Conservation (phyloP, 1,284 basidiomycete genomes). For the Calocybe gambosa region DNA sequence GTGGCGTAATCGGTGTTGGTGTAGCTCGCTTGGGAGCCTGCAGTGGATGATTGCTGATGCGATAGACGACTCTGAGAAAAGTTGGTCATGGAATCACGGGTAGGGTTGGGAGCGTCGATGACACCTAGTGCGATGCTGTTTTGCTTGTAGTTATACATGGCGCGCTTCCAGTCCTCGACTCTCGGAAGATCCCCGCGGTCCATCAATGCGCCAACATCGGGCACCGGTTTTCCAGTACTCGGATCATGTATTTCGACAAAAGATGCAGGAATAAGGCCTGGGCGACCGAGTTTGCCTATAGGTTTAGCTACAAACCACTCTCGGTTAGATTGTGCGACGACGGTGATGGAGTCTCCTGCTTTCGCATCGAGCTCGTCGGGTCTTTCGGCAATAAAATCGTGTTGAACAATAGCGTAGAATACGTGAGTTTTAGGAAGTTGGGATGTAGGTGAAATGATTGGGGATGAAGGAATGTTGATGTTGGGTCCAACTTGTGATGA, state of each 20-base stretch:
- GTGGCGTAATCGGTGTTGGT: constrained; percentile 23
- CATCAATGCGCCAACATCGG: constrained; percentile 75
- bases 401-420: constrained; percentile 91
- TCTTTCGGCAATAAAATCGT: constrained; percentile 93
- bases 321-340: constrained; percentile 85
- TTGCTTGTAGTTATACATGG: constrained; percentile 93
- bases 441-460: constrained; percentile 23
- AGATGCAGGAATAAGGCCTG: constrained; percentile 93
- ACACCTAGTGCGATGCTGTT: constrained; percentile 93
- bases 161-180: constrained; percentile 98
- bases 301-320: constrained; percentile 93
- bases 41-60: constrained; percentile 23
- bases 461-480: constrained; percentile 17
- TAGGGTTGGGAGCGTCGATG: constrained; percentile 58
- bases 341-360: constrained; percentile 89
- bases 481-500: constrained; percentile 31
- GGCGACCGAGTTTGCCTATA: constrained; percentile 89
- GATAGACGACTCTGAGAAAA: constrained; percentile 22
- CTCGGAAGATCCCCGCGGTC: constrained; percentile 83
- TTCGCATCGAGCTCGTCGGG: constrained; percentile 95
- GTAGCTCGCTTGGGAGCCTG: constrained; percentile 16
- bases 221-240: constrained; percentile 69
- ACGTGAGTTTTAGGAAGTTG: constrained; percentile 48
- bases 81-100: constrained; percentile 36
- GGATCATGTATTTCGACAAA: constrained; percentile 97